These are phyloP conservation scores for Fusarium acutatum DNA, from an alignment of 2,329 filamentous ascomycete genomes.

Conservation along the genomic window DNA sequence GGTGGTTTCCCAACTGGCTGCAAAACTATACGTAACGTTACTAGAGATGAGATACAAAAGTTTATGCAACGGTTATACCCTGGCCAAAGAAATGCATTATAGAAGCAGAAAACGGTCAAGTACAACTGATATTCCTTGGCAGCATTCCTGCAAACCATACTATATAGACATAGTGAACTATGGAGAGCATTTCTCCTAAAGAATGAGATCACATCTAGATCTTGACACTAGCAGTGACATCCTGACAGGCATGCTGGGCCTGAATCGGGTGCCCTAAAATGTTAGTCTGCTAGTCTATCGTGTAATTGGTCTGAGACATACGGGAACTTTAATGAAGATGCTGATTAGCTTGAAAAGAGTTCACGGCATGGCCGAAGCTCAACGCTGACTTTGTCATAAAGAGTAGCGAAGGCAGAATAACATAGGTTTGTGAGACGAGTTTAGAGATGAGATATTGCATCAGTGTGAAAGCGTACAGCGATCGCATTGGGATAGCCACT, in stretches of 20 bases:
- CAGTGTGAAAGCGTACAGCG: too few species aligned
- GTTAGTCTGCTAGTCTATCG: not conserved
- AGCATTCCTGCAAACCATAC: not conserved
- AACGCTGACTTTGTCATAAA: not conserved
- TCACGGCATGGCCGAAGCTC: not conserved
- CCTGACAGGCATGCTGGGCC: not conserved
- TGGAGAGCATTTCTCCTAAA: not conserved
- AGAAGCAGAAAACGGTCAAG: not conserved
- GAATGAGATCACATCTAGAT: not conserved
- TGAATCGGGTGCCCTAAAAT: not conserved
- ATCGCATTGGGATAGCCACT: not conserved
- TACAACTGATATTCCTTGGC: not conserved
- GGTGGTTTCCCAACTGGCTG: not conserved
- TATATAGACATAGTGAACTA: not conserved
- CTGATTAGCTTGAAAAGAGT: not conserved
- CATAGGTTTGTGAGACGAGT: accelerated
- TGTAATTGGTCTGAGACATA: not conserved
- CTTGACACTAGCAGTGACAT: not conserved
- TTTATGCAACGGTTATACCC: too few species aligned
- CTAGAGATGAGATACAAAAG: not conserved
- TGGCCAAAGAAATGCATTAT: not conserved
- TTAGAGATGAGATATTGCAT: too few species aligned
- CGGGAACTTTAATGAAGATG: not conserved
- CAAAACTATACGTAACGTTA: not conserved
- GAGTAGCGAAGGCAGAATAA: too few species aligned